Evolutionary conservation across 2,329 filamentous ascomycete genomes (phyloP).

Genomic region (Penicillium sp.): DNA sequence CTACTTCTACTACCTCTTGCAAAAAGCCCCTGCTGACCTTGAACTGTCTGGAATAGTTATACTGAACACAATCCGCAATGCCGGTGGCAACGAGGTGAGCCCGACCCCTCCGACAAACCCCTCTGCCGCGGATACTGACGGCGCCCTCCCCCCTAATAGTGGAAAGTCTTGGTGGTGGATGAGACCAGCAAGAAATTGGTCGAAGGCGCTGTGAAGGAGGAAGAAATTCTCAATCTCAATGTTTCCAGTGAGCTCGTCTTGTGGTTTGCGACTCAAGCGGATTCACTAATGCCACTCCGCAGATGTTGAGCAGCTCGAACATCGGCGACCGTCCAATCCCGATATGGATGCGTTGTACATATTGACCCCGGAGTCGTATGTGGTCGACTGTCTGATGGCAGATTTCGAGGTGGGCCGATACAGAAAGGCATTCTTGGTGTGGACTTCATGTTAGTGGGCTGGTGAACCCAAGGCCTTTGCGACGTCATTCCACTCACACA

Average conservation of each 20-base stretch:
- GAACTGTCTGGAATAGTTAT: conserved; percentile 48
- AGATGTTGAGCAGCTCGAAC: conserved; percentile 89
- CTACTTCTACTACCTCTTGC: background rate
- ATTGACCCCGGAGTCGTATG: conserved; percentile 72
- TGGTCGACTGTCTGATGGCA: conserved; percentile 86
- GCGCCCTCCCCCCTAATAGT: conserved; percentile 47
- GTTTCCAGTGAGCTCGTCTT: conserved; percentile 67
- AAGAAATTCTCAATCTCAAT: conserved; percentile 94
- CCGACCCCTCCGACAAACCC: conserved; percentile 21
- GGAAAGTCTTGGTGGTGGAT: conserved; percentile 93
- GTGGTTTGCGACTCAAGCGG: background rate
- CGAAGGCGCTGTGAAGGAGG: conserved; percentile 83
- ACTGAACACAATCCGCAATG: conserved; percentile 63
- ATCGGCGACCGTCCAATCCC: conserved; percentile 68
- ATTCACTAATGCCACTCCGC: conserved; percentile 12
- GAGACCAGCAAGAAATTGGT: conserved; percentile 73
- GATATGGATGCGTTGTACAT: conserved; percentile 94
- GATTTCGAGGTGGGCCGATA: conserved; percentile 83
- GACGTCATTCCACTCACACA: conserved; percentile 17
- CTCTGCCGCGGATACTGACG: conserved; percentile 23
- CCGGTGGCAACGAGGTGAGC: conserved; percentile 69
- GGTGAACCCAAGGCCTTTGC: background rate
- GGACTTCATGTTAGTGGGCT: conserved; percentile 57
- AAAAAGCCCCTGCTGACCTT: conserved; percentile 11
- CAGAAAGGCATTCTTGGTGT: conserved; percentile 68